Percentiles rank a stretch among this genome's conserved stretches.
These are phyloP conservation scores for Populus hybrid DNA, from an alignment of 441 rosid genomes.

Conservation along the genomic window DNA sequence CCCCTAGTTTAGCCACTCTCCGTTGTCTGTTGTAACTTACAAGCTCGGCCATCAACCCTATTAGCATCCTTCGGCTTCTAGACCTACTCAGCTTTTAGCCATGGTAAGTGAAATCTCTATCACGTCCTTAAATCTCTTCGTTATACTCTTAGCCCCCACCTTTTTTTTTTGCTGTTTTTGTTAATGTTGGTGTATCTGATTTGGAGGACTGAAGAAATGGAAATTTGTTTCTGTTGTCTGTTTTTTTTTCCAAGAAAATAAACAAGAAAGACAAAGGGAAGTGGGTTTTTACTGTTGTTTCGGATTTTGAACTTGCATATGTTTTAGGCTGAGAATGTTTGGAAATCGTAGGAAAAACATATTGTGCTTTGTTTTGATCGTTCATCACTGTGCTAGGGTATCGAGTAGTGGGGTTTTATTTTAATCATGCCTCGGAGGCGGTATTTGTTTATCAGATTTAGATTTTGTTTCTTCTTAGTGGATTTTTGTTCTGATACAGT, in stretches of 20 bases:
- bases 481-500: background rate
- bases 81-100: background rate
- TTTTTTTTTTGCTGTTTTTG: background rate
- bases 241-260: background rate
- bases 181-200: background rate
- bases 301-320: background rate
- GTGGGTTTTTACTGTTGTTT: background rate
- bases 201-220: background rate
- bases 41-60: background rate
- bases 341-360: too few species aligned
- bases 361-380: background rate
- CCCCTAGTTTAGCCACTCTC: background rate
- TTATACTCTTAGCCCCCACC: background rate
- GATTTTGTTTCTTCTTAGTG: background rate
- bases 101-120: slow-evolving; percentile 15
- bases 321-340: background rate
- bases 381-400: background rate
- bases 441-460: background rate
- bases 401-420: background rate
- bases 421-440: background rate
- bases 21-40: background rate
- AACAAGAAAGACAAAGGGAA: background rate
- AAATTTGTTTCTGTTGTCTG: background rate
- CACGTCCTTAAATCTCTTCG: background rate
- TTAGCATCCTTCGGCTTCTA: background rate